Evolutionary conservation across 2,329 filamentous ascomycete species (phyloP).

Genomic region (Phialocephala sp.): DNA sequence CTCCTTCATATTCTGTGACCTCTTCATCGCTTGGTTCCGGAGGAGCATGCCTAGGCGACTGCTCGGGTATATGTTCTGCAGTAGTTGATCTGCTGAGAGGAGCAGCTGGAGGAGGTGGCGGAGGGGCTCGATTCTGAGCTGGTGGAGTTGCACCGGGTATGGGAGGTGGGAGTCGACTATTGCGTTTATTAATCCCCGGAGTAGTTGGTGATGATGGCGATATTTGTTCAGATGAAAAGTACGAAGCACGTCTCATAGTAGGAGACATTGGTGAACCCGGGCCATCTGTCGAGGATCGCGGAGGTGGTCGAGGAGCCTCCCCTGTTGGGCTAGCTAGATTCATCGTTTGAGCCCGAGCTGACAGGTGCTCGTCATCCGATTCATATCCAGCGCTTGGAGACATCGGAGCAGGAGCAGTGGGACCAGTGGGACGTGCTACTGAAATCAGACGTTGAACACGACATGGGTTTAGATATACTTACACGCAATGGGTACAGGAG

Average conservation of each 20-base stretch:
- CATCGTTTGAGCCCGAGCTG: conserved; percentile 55
- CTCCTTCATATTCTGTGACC: conserved; percentile 92
- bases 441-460: conserved; percentile 36
- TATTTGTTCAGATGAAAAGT: conserved; percentile 43
- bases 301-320: conserved; percentile 53
- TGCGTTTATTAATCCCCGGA: conserved; percentile 55
- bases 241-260: conserved; percentile 42
- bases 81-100: conserved; percentile 64
- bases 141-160: conserved; percentile 60
- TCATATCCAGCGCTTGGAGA: conserved; percentile 81
- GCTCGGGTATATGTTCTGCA: conserved; percentile 52
- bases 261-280: conserved; percentile 52
- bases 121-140: conserved; percentile 59
- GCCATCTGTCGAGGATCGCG: conserved; percentile 47
- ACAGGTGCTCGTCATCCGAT: conserved; percentile 88
- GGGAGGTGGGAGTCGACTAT: conserved; percentile 62
- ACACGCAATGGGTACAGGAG: conserved; percentile 66
- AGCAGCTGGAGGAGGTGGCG: conserved; percentile 71
- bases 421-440: conserved; percentile 69
- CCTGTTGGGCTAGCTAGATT: conserved; percentile 46
- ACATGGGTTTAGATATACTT: conserved; percentile 46
- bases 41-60: conserved; percentile 44
- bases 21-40: conserved; percentile 74
- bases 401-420: conserved; percentile 60
- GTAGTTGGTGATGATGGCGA: conserved; percentile 46